Evolutionary conservation across 495 filamentous ascomycete genomes (phyloP), one percentile per base, ranked within the genome.

Genomic region (Trichoderma virens): DNA sequence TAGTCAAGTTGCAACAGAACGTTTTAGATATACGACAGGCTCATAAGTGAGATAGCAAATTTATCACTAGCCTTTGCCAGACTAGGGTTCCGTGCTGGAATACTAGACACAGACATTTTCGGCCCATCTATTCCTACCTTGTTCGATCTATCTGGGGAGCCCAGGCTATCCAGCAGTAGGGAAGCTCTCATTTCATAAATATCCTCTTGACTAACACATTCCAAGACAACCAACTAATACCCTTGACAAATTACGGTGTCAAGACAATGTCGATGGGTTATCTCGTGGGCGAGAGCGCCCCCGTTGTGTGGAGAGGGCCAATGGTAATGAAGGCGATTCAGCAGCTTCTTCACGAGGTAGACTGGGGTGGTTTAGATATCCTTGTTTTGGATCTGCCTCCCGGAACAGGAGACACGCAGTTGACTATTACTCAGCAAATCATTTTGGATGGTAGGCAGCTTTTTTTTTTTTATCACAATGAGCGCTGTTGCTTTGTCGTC

Each of bases 231-330:
- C 89, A 89, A 67, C 81, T 99, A 8, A 62, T 98, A 27, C 95
- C 95, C 0, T 75, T 98, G 28, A 89, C 88, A n/a, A 96, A 94
- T 71, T 98, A 97, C 77, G 95, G 93, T 63, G 83, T 99, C 65
- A 93, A 95, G 74, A 93, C 90, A 45, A 98, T 98, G 94, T 96
- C 91, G 3, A 97, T 99, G 88, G 95, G 95, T 59, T 98, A 97
- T 69, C 83, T 98, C 13, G 84, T 95, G 16, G 84, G 85, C 65
- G 87, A 90, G 69, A 82, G 86, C 39, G 85, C 85, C 0, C 89
- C 94, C 4, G 88, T 99, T n/a, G 90, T 91, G 41, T 99, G 95
- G 94, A 86, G 94, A 38, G 94, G 94, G 0, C 82, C 96, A 23
- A 98, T 99, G 92, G 90, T 98, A 20, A 93, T 93, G 79, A 99